A percentile compares a stretch with the other conserved stretches of the same genome.
Evolutionary conservation across 192 early-diverging fungal genomes (phyloP).

Genomic region (Backusella psychrophila): DNA sequence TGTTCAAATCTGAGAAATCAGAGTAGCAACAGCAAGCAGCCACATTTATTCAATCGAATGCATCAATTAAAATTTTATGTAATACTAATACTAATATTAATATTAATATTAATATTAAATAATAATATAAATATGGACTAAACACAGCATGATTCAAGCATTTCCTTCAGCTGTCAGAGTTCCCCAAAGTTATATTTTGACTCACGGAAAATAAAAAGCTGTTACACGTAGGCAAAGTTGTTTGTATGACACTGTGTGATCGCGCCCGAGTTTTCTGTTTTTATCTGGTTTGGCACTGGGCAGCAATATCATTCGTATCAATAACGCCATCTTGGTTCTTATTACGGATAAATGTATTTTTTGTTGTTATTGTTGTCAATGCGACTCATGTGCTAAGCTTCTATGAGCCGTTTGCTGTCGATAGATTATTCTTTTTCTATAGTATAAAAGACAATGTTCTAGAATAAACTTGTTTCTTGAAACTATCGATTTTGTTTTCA

Average conservation of each 20-base stretch:
- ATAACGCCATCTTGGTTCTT: not conserved
- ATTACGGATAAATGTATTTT: not conserved
- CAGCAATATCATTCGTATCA: not conserved
- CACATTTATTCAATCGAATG: not conserved
- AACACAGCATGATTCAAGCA: not conserved
- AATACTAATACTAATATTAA: not conserved
- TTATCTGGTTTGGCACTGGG: not conserved
- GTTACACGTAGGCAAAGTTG: not conserved
- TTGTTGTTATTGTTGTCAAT: not conserved
- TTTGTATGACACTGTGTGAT: not conserved
- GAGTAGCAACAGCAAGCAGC: not conserved
- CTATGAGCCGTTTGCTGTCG: not conserved
- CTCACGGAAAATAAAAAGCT: not conserved
- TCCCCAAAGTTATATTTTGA: not conserved
- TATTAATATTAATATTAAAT: not conserved
- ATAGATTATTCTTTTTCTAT: not conserved
- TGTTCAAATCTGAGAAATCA: not conserved
- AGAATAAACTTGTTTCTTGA: not conserved
- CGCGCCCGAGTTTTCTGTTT: not conserved
- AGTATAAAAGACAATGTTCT: not conserved
- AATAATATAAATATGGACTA: not conserved
- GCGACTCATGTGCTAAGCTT: not conserved
- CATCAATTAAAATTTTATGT: not conserved
- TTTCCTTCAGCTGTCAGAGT: not conserved
- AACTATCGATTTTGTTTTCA: not conserved